These are phyloP conservation scores for Panicum miliaceum DNA, from an alignment of 176 grass and related monocot species.

Conservation along the genomic window DNA sequence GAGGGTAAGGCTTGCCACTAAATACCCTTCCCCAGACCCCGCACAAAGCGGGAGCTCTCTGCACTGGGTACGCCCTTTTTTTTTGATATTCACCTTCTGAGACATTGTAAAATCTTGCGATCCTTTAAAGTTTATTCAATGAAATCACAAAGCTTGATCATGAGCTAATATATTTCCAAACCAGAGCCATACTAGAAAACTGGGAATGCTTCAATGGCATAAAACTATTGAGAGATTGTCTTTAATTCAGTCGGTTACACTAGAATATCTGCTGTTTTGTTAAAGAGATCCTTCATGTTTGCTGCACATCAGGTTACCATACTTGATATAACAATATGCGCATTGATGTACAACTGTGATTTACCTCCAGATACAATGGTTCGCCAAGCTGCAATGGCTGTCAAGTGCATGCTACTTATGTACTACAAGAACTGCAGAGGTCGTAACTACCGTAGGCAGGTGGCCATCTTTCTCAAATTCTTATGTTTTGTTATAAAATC, in stretches of 20 bases:
- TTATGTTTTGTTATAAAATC: conserved; percentile 18
- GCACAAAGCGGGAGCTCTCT: too few relatives aligned
- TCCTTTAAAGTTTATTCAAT: neutral
- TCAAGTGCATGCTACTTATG: conserved; percentile 85
- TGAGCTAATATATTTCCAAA: neutral
- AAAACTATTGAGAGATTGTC: conserved; percentile 5
- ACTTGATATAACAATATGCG: conserved; percentile 19
- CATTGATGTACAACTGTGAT: conserved; percentile 36
- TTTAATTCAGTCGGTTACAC: conserved; percentile 1
- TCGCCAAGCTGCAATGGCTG: conserved; percentile 82
- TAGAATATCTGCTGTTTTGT: conserved; percentile 7
- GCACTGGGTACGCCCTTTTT: too few relatives aligned
- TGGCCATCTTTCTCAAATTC: conserved; percentile 35
- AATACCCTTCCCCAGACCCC: too few relatives aligned
- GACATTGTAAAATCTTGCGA: conserved; percentile 17
- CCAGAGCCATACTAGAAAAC: conserved; percentile 7
- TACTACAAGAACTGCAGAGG: conserved; percentile 88
- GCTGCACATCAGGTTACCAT: neutral
- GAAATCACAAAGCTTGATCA: conserved; percentile 16
- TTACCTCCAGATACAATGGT: conserved; percentile 88
- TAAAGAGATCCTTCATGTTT: neutral
- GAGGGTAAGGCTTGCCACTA: too few relatives aligned
- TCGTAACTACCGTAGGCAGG: conserved; percentile 91
- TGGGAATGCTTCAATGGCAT: conserved; percentile 1
- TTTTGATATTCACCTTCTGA: conserved; percentile 12